Conservation (phyloP, 768 basidiomycete species). For the Mycena chlorophos region DNA sequence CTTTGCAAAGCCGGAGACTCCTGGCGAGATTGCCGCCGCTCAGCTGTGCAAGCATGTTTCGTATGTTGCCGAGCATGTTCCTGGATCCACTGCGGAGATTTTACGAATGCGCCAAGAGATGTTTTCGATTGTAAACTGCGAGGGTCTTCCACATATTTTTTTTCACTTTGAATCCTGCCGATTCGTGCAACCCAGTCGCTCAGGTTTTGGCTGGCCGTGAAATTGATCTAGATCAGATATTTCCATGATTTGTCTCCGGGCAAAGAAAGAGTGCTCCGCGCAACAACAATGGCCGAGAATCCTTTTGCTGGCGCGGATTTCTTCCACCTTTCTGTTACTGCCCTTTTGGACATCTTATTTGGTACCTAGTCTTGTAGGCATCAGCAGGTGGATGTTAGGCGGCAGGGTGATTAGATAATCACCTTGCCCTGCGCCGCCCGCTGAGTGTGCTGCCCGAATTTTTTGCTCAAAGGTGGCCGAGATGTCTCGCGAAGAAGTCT, state of each 20-base stretch:
- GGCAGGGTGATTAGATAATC: too few relatives aligned
- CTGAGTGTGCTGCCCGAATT: too few relatives aligned
- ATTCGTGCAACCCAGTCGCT: conserved; percentile 6
- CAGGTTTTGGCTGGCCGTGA: conserved; percentile 10
- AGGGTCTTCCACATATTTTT: conserved; percentile 11
- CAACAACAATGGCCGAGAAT: neutral
- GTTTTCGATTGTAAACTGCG: neutral
- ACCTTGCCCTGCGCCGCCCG: too few relatives aligned
- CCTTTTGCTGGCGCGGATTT: neutral
- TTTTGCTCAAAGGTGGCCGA: too few relatives aligned
- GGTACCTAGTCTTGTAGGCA: too few relatives aligned
- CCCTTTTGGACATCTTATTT: neutral
- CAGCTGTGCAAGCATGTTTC: conserved; percentile 10
- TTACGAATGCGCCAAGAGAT: conserved; percentile 12
- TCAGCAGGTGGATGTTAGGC: too few relatives aligned
- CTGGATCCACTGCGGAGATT: conserved; percentile 9
- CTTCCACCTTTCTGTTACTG: neutral
- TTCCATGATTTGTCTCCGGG: conserved; percentile 2
- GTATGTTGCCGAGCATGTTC: conserved; percentile 8
- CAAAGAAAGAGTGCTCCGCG: neutral
- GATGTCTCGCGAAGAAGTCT: too few relatives aligned
- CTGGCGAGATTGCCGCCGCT: conserved; percentile 2
- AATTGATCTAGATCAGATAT: conserved; percentile 8
- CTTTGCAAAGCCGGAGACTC: conserved; percentile 1
- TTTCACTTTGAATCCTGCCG: conserved; percentile 11